Conservation (phyloP, 2,329 filamentous ascomycete species). For the Trichophyton verrucosum region DNA sequence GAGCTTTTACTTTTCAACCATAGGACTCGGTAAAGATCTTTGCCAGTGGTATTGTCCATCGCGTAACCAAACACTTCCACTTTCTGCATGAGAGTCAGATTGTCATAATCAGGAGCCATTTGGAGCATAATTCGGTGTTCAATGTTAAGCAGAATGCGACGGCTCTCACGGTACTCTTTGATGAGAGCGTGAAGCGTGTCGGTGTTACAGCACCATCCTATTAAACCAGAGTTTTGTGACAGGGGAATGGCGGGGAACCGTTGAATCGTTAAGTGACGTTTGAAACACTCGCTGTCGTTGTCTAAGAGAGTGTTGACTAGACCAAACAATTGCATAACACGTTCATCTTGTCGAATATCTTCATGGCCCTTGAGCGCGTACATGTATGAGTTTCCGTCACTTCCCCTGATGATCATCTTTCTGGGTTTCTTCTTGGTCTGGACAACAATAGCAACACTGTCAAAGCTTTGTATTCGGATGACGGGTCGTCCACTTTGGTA, state of each 20-base stretch:
- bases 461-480: slow-evolving; percentile 78
- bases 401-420: slow-evolving; percentile 77
- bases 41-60: slow-evolving; percentile 95
- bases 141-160: slow-evolving; percentile 96
- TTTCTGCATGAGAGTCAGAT: slow-evolving; percentile 98
- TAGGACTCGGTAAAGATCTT: slow-evolving; percentile 92
- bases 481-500: slow-evolving; percentile 72
- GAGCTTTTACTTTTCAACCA: slow-evolving; percentile 99
- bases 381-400: slow-evolving; percentile 74
- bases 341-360: slow-evolving; percentile 95
- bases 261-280: slow-evolving; percentile 92
- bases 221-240: slow-evolving; percentile 86
- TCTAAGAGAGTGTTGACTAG: slow-evolving; percentile 90
- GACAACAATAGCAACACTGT: slow-evolving; percentile 80
- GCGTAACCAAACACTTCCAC: slow-evolving; percentile 99
- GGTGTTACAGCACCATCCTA: slow-evolving; percentile 95
- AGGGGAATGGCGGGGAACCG: slow-evolving; percentile 93
- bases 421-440: slow-evolving; percentile 92
- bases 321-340: slow-evolving; percentile 98
- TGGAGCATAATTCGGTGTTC: slow-evolving; percentile 99
- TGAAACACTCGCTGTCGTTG: slow-evolving; percentile 91
- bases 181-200: slow-evolving; percentile 96
- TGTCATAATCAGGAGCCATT: slow-evolving; percentile 98
- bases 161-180: slow-evolving; percentile 89
- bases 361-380: slow-evolving; percentile 98